Evolutionary conservation across 495 filamentous ascomycete genomes (phyloP).

Genomic region (Talaromyces stipitatus): DNA sequence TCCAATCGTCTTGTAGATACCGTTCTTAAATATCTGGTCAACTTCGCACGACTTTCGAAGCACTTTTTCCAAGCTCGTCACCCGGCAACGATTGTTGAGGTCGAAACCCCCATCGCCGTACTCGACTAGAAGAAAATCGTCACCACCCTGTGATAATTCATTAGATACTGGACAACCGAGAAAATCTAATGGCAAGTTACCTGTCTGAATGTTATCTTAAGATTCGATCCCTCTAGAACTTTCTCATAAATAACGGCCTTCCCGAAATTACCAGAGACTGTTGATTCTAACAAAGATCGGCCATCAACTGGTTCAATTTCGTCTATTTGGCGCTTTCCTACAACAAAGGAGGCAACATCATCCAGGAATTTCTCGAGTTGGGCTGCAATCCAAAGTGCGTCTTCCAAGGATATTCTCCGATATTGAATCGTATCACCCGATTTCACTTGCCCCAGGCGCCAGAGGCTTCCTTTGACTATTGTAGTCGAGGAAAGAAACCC

Average conservation of each 20-base stretch:
- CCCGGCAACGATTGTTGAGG: slow-evolving; percentile 43
- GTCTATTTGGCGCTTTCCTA: slow-evolving; percentile 11
- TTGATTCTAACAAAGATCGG: neutral
- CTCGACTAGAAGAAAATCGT: slow-evolving; percentile 46
- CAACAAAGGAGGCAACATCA: slow-evolving; percentile 9
- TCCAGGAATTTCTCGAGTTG: slow-evolving; percentile 31
- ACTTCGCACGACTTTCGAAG: no score
- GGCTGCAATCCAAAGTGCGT: slow-evolving; percentile 29
- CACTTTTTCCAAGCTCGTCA: no score
- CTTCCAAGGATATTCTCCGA: slow-evolving; percentile 33
- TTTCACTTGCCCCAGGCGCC: slow-evolving; percentile 54
- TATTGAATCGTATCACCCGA: slow-evolving; percentile 49
- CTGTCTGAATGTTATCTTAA: no score
- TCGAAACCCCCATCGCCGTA: slow-evolving; percentile 43
- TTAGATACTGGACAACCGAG: no score
- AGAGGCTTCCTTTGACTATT: slow-evolving; percentile 46
- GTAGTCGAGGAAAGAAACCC: slow-evolving; percentile 50
- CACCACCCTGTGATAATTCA: no score
- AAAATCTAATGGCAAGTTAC: no score
- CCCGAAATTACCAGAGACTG: no score
- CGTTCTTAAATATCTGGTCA: no score
- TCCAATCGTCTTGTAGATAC: slow-evolving; percentile 39
- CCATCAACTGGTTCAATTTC: slow-evolving; percentile 18
- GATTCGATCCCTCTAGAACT: neutral
- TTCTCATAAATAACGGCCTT: no score